Percentiles rank a stretch among this genome's conserved stretches.
Evolutionary conservation across 306 rosid genomes (phyloP).

Genomic region (Medicago ruthenica): DNA sequence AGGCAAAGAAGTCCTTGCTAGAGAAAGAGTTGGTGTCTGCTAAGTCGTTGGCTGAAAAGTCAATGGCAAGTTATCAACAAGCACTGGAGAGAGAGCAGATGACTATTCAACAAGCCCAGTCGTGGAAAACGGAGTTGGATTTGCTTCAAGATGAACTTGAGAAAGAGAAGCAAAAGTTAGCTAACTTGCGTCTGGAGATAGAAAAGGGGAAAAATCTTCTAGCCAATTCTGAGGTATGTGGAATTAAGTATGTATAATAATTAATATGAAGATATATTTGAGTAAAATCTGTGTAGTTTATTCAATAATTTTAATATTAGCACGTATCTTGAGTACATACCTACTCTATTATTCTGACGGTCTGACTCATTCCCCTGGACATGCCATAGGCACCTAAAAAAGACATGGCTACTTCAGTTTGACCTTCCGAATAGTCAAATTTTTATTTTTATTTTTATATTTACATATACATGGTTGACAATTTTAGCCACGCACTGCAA

Average conservation of each 20-base stretch:
- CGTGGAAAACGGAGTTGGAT: constrained; percentile 51
- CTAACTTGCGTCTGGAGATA: constrained; percentile 49
- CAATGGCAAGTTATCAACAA: constrained; percentile 46
- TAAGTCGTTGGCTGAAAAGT: constrained; percentile 48
- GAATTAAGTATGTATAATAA: constrained; percentile 27
- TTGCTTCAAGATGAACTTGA: constrained; percentile 58
- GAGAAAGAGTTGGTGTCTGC: constrained; percentile 55
- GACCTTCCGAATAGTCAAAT: neutral
- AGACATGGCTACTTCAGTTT: constrained; percentile 12
- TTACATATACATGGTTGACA: constrained; percentile 19
- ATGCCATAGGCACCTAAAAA: constrained; percentile 22
- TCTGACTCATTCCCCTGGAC: neutral
- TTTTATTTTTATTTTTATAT: neutral
- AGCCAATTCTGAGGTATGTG: constrained; percentile 60
- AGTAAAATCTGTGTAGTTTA: neutral
- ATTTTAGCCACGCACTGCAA: constrained; percentile 3
- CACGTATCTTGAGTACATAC: constrained; percentile 6
- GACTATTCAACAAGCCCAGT: constrained; percentile 47
- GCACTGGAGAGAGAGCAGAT: constrained; percentile 60
- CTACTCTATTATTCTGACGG: constrained; percentile 10
- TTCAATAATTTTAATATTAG: constrained; percentile 1
- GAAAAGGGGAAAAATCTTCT: constrained; percentile 50
- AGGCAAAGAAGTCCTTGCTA: constrained; percentile 53
- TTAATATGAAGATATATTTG: constrained; percentile 17
- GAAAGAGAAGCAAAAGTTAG: constrained; percentile 54